Percentiles rank a stretch among this genome's conserved stretches.
Evolutionary conservation across 441 rosid species (phyloP).

Genomic region (Hura crepitans): DNA sequence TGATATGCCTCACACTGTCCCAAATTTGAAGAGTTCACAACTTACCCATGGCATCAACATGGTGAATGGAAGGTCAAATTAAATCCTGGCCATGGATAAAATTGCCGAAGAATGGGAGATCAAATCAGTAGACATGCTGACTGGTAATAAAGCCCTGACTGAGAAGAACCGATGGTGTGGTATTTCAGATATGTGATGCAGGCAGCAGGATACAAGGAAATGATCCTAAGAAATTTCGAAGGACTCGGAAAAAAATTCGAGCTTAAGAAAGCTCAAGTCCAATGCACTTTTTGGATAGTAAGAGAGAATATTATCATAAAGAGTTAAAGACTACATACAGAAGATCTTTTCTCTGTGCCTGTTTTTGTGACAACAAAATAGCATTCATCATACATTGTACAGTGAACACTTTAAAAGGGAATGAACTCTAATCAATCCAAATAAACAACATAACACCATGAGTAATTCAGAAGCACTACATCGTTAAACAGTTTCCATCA

Average conservation of each 20-base stretch:
- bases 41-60: not conserved
- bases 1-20: not conserved
- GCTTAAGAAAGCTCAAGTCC: too few species aligned
- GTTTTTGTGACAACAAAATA: not conserved
- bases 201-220: not conserved
- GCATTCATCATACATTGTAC: too few species aligned
- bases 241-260: not conserved
- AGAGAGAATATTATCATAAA: not conserved
- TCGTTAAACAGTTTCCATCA: constrained; percentile 1
- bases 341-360: too few species aligned
- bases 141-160: not conserved
- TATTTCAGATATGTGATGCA: not conserved
- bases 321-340: not conserved
- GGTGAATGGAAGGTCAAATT: not conserved
- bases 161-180: not conserved
- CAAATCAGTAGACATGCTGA: not conserved
- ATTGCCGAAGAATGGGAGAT: not conserved
- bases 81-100: not conserved
- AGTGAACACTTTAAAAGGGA: not conserved
- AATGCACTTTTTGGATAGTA: too few species aligned
- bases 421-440: not conserved
- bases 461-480: not conserved
- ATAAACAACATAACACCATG: not conserved
- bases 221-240: not conserved
- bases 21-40: not conserved